These are phyloP conservation scores for Volvariella volvacea DNA, from an alignment of 1,284 basidiomycete genomes.

Conservation along the genomic window DNA sequence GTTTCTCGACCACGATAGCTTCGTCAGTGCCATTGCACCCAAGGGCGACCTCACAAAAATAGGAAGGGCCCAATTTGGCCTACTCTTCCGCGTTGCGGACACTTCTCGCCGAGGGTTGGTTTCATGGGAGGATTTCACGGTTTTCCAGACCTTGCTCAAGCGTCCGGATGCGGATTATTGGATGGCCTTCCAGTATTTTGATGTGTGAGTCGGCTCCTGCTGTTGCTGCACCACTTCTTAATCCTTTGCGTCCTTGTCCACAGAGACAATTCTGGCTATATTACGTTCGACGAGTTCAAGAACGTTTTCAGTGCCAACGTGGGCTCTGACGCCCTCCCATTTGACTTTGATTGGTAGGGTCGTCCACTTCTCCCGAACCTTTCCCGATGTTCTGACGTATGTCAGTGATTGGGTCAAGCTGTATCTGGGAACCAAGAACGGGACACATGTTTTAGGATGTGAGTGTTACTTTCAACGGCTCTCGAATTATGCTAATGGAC, in stretches of 20 bases:
- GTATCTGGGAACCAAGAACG: conserved; percentile 88
- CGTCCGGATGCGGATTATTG: conserved; percentile 91
- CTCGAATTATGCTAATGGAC: too few relatives aligned
- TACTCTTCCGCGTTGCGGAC: conserved; percentile 90
- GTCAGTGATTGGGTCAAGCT: conserved; percentile 88
- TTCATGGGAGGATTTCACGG: conserved; percentile 91
- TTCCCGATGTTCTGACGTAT: conserved; percentile 6
- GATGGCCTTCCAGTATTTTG: conserved; percentile 95
- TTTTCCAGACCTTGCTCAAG: conserved; percentile 88
- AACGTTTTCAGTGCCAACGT: conserved; percentile 81
- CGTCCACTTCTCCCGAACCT: conserved; percentile 3
- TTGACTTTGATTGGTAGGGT: conserved; percentile 84
- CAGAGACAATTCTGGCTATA: conserved; percentile 83
- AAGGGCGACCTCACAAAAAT: conserved; percentile 79
- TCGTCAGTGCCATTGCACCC: conserved; percentile 90
- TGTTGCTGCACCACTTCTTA: conserved; percentile 6
- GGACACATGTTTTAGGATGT: conserved; percentile 89
- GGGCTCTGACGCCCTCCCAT: conserved; percentile 79
- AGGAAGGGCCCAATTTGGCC: conserved; percentile 77
- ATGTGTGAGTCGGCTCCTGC: conserved; percentile 58
- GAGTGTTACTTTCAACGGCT: too few relatives aligned
- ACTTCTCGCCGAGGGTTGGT: conserved; percentile 69
- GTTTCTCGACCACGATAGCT: conserved; percentile 77
- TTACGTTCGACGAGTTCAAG: conserved; percentile 92
- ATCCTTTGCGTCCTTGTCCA: too few relatives aligned